A percentile compares a stretch with the other conserved stretches of the same genome.
These are phyloP conservation scores for Fusarium brachygibbosum DNA, from an alignment of 2,329 filamentous ascomycete genomes.

Conservation along the genomic window DNA sequence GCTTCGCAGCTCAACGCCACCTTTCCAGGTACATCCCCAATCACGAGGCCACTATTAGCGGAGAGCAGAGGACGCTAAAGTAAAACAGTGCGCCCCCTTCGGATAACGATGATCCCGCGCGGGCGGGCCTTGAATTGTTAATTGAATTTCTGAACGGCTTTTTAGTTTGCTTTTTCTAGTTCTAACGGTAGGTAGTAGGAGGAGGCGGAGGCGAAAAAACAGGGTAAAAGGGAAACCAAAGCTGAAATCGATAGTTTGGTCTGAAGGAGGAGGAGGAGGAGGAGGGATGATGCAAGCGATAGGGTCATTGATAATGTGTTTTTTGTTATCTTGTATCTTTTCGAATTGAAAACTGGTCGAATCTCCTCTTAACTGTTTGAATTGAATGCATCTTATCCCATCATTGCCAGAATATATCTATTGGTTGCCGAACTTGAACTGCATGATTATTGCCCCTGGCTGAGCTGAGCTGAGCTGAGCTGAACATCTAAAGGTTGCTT, in stretches of 20 bases:
- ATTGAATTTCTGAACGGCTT: conserved; percentile 32
- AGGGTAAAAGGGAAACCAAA: conserved; percentile 3
- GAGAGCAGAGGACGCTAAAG: conserved; percentile 31
- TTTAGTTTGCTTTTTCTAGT: not conserved
- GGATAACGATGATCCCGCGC: conserved; percentile 36
- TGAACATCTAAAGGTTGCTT: conserved; percentile 19
- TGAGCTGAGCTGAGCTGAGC: conserved; percentile 18
- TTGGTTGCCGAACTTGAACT: conserved; percentile 11
- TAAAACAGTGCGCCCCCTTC: conserved; percentile 16
- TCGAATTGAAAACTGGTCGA: conserved; percentile 15
- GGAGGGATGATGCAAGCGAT: conserved; percentile 1
- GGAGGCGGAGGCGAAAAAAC: conserved; percentile 23
- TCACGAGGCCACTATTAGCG: conserved; percentile 42
- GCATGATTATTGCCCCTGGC: not conserved
- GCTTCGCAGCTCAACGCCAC: conserved; percentile 41
- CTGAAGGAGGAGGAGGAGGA: conserved; percentile 17
- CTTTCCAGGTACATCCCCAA: conserved; percentile 35
- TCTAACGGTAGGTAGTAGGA: not conserved
- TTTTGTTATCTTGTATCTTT: not conserved
- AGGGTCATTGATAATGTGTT: conserved; percentile 2
- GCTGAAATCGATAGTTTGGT: conserved; percentile 28
- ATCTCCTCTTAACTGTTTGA: not conserved
- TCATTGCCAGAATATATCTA: not conserved
- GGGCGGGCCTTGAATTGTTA: conserved; percentile 24
- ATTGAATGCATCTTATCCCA: not conserved